phyloP scores from a whole-genome alignment of 139 green algal genomes.

The Micractinium conductrix region DNA sequence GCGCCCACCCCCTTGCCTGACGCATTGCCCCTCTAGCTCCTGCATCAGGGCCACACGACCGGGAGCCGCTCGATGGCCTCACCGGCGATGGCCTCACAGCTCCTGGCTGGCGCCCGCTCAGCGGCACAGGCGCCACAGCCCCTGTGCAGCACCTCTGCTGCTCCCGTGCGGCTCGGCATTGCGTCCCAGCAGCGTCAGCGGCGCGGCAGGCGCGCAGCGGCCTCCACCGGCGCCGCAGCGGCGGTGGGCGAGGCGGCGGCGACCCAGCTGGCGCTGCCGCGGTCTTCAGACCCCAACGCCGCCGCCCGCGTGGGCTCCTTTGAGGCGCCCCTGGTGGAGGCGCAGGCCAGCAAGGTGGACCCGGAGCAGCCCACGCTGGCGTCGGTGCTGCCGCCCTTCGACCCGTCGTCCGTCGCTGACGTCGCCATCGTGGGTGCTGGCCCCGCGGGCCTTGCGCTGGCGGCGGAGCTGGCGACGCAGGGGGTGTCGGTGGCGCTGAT shows the following conservation, averaged over 20 bases:
- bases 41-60: too few species aligned
- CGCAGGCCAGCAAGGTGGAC: conserved; percentile 76
- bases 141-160: too few species aligned
- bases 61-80: too few species aligned
- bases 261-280: not conserved
- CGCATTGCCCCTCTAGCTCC: too few species aligned
- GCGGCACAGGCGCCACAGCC: too few species aligned
- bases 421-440: conserved; percentile 88
- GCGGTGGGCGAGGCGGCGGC: not conserved
- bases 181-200: not conserved
- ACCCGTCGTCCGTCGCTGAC: conserved; percentile 53
- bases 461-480: conserved; percentile 79
- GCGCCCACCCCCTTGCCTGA: too few species aligned
- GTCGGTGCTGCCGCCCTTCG: conserved; percentile 49
- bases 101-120: too few species aligned
- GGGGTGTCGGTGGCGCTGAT: conserved; percentile 82
- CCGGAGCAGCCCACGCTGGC: conserved; percentile 64
- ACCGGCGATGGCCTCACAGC: too few species aligned
- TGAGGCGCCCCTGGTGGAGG: conserved; percentile 66
- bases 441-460: conserved; percentile 90
- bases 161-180: not conserved
- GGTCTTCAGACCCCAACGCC: conserved; percentile 60
- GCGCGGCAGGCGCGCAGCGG: not conserved
- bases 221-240: not conserved
- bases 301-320: conserved; percentile 65